These are phyloP conservation scores for Fraxinus ornus DNA, from an alignment of 305 asterid genomes.

Conservation along the genomic window DNA sequence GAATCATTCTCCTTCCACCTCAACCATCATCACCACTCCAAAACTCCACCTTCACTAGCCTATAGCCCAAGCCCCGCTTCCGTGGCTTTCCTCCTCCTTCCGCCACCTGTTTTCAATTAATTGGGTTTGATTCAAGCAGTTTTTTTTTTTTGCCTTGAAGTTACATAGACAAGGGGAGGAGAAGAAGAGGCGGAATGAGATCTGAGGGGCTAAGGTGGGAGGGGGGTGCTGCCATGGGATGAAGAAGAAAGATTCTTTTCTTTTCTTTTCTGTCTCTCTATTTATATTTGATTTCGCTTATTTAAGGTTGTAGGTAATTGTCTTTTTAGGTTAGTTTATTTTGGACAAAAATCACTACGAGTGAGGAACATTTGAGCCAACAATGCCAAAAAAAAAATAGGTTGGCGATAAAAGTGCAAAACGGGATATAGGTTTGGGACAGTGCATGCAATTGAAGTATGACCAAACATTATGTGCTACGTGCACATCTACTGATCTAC, in stretches of 20 bases:
- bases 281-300: background rate
- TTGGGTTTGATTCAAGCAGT: background rate
- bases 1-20: background rate
- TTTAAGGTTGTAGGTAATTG: background rate
- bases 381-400: background rate
- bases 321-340: background rate
- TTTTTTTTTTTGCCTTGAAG: background rate
- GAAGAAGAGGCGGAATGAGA: background rate
- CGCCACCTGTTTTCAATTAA: background rate
- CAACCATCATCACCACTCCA: background rate
- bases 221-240: background rate
- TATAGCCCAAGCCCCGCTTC: background rate
- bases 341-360: background rate
- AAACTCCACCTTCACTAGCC: background rate
- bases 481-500: background rate
- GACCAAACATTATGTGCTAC: background rate
- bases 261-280: background rate
- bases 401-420: background rate
- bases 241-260: background rate
- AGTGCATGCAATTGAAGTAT: background rate
- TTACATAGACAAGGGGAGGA: background rate
- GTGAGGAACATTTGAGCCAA: background rate
- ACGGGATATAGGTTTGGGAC: background rate
- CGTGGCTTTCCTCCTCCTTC: background rate
- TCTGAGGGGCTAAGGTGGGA: background rate